Base-by-base conservation (phyloP, 73 alveolate genomes). In the Blepharisma japonicum region DNA sequence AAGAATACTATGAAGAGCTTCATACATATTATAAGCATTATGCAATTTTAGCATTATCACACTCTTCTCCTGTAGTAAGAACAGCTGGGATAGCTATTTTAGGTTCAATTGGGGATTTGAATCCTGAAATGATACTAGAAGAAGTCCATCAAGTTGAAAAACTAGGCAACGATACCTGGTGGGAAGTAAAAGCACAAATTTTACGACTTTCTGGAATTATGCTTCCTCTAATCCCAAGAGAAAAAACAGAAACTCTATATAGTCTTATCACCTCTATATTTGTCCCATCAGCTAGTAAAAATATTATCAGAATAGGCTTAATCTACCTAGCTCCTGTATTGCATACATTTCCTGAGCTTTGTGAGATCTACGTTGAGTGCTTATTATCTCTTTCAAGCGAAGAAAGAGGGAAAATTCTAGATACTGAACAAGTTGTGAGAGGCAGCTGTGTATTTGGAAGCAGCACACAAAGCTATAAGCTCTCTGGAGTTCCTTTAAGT, bases 401-500 rank as follows among this genome's bases (percentile, higher is more conserved):
- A 7, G 78, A 83, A n/a, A 54, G 94, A 70, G 77, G 86, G 14
- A 78, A 86, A 7, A 83, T 86, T 39, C 77, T 87, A 6, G 87
- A 79, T 39, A 86, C 77, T 8, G 68, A 56, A 25, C 89, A 85
- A 6, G 68, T 82, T 54, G 86, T 83, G 0, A 87, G 89, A 49
- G 80, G 80, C 11, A 70, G 66, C n/a, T 18, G 11, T 11, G 80
- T 70, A 2, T 14, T 18, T 9, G 80, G 80, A 45, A 18, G 9
- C 47, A 9, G n/a, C 39, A 70, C 80, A 14, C 66, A 70, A 25
- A 70, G n/a, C 32, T 70, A 70, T 45, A 14, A 9, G 42, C 79
- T 89, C 39, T 86, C 56, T 68, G 94, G 94, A 49, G 89, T 89
- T 2, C 91, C 94, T 14, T 79, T 83, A 18, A 91, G 77, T 55